Evolutionary conservation across 1,284 basidiomycete species (phyloP).

Genomic region (Tremellales sp.): DNA sequence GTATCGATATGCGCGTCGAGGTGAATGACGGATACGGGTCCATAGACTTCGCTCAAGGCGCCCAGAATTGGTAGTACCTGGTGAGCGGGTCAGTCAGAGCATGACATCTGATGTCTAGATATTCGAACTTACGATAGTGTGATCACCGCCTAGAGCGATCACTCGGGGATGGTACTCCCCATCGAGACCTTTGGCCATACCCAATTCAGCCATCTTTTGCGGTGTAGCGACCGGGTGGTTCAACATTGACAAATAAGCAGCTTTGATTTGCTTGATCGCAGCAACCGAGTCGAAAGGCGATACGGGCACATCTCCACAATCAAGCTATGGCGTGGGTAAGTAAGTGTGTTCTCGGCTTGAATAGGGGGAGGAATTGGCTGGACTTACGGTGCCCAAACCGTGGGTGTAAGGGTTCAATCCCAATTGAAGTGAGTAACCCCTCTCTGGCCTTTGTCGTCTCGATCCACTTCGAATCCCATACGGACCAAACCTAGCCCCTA

Average conservation of each 20-base stretch:
- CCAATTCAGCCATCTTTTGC: constrained; percentile 16
- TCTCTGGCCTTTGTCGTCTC: constrained; percentile 28
- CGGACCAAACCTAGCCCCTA: constrained; percentile 47
- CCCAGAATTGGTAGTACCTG: constrained; percentile 50
- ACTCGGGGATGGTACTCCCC: constrained; percentile 46
- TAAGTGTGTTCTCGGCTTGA: neutral
- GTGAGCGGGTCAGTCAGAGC: neutral
- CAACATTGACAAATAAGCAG: constrained; percentile 35
- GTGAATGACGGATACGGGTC: constrained; percentile 34
- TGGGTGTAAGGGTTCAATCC: constrained; percentile 32
- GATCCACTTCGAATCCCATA: constrained; percentile 40
- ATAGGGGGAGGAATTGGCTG: neutral
- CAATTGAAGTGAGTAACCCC: constrained; percentile 30
- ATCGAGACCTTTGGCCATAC: constrained; percentile 32
- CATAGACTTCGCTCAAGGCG: constrained; percentile 44
- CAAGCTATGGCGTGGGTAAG: constrained; percentile 32
- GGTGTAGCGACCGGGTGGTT: constrained; percentile 24
- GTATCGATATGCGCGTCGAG: constrained; percentile 53
- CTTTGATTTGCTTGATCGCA: constrained; percentile 49
- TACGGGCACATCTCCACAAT: constrained; percentile 48
- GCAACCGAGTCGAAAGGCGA: constrained; percentile 48
- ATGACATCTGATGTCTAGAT: neutral
- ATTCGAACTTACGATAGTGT: constrained; percentile 40
- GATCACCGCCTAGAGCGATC: constrained; percentile 50
- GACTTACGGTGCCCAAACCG: constrained; percentile 26